These are phyloP conservation scores for Vigna hirtella DNA, from an alignment of 306 rosid genomes.

Conservation along the genomic window DNA sequence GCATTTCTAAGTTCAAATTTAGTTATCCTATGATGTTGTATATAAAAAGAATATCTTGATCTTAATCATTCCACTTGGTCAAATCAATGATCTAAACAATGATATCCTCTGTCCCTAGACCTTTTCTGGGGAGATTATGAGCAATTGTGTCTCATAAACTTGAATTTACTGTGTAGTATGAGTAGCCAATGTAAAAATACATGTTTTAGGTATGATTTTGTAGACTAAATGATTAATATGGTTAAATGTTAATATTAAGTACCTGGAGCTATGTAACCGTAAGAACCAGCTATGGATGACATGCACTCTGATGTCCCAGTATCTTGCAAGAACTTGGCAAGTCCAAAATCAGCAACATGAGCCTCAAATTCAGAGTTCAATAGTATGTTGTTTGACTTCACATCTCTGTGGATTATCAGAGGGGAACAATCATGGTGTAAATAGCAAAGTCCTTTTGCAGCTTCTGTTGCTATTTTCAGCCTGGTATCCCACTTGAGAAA, in stretches of 20 bases:
- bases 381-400: conserved; percentile 88
- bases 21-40: too few relatives aligned
- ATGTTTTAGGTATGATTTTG: too few relatives aligned
- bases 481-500: conserved; percentile 83
- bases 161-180: not conserved
- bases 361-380: conserved; percentile 83
- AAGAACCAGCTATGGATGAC: conserved; percentile 97
- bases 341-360: conserved; percentile 96
- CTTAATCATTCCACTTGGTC: conserved; percentile 25
- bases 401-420: conserved; percentile 82
- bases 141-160: conserved; percentile 23
- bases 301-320: conserved; percentile 88
- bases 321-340: conserved; percentile 89
- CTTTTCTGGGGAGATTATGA: not conserved
- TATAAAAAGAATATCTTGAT: not conserved
- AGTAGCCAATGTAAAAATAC: not conserved
- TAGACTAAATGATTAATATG: conserved; percentile 1
- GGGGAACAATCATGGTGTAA: conserved; percentile 97
- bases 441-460: conserved; percentile 89
- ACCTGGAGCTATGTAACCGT: conserved; percentile 99
- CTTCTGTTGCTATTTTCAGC: conserved; percentile 80
- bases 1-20: not conserved
- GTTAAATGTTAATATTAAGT: conserved; percentile 13
- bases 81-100: conserved; percentile 20
- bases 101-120: not conserved